Evolutionary conservation across 371 early-diverging fungal species (phyloP), one percentile per base, ranked within the genome.

Genomic region (Caulochytrium protostelioides): DNA sequence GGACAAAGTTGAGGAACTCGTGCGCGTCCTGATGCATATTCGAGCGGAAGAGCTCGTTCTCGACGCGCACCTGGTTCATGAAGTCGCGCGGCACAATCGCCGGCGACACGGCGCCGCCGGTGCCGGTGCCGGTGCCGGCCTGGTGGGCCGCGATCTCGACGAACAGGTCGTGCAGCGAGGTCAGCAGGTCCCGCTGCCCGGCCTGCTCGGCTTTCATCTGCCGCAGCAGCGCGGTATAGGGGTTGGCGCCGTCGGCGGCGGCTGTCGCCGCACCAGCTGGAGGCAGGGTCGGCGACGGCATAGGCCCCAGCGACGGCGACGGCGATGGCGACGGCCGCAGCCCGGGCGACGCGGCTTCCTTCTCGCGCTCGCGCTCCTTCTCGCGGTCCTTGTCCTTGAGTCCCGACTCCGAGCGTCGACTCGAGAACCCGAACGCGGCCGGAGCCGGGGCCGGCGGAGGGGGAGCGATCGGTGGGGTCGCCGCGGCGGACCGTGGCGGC

Each of bases 21-120:
- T 94, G 95, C 0, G 91, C 92, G 55, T 94, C 95, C 49, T 94
- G 95, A 50, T 94, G 92, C 71, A 76, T 75, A 20, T 80, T 82
- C 37, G 79, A 75, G 25, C 84, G 66, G 54, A 91, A 94, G 9
- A 87, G 47, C 48, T 83, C 81, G 56, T 92, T 83, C 40, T 83
- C 83, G 44, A 71, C 72, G 46, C 77, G 79, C 24, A 94, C 71
- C 45, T 77, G 80, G 32, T 65, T 65, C 7, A 91, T 72, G 42
- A 94, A 86, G 25, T 72, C 66, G 24, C 71, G 61, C 4, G 92
- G 95, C n/a, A 79, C 79, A 21, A 86, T 54, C 17, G 76, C 73
- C n/a, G n/a, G n/a, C n/a, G n/a, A n/a, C n/a, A n/a, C n/a, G n/a
- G n/a, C n/a, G n/a, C n/a, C n/a, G n/a, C n/a, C n/a, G n/a, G n/a